phyloP scores from a whole-genome alignment of 306 rosid genomes.

The Quercus engelmannii region DNA sequence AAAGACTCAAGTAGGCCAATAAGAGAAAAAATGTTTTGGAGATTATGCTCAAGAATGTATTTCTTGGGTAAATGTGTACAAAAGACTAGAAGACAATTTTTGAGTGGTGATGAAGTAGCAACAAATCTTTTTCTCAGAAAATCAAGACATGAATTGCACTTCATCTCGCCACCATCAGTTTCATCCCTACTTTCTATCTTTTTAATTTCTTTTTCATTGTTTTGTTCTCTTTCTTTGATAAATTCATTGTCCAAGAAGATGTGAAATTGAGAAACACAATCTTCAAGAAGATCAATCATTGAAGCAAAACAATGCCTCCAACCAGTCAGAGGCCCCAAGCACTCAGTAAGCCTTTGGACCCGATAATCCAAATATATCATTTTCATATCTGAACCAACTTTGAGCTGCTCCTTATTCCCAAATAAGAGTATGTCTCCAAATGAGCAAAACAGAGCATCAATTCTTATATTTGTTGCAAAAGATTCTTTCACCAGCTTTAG shows the following conservation, averaged over 20 bases:
- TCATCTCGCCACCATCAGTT: slow-evolving; percentile 16
- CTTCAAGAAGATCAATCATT: slow-evolving; percentile 56
- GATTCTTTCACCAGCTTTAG: slow-evolving; percentile 43
- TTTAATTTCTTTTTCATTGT: neutral
- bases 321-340: slow-evolving; percentile 45
- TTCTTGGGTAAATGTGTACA: slow-evolving; percentile 52
- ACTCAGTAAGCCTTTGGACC: slow-evolving; percentile 33
- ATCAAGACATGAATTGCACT: slow-evolving; percentile 44
- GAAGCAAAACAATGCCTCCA: slow-evolving; percentile 56
- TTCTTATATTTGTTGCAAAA: neutral
- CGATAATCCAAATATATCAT: slow-evolving; percentile 64
- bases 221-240: slow-evolving; percentile 16
- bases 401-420: slow-evolving; percentile 66
- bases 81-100: slow-evolving; percentile 33
- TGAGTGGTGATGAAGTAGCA: slow-evolving; percentile 24
- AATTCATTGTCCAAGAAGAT: slow-evolving; percentile 44
- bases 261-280: slow-evolving; percentile 56
- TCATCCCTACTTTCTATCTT: slow-evolving; percentile 5
- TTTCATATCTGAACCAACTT: slow-evolving; percentile 45
- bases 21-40: slow-evolving; percentile 30
- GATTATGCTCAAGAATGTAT: slow-evolving; percentile 34
- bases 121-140: slow-evolving; percentile 46
- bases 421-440: slow-evolving; percentile 61
- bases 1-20: slow-evolving; percentile 31
- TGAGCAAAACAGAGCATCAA: slow-evolving; percentile 27